Conservation (phyloP, 129 eudicot genomes). For the Chrysanthemum lavandulifolium region DNA sequence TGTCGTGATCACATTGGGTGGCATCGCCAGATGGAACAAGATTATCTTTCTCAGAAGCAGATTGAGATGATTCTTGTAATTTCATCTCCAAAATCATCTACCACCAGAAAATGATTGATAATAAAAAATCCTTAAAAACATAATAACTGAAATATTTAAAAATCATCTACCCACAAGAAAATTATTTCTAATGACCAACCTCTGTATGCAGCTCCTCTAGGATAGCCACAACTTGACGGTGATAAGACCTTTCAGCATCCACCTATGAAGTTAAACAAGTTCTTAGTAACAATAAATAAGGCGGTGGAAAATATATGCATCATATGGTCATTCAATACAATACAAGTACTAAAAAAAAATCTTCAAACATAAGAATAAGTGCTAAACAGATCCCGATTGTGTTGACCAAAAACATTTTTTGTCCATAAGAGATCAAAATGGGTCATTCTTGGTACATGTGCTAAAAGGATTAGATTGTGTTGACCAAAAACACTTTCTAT, state of each 20-base stretch:
- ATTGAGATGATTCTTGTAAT: conserved; percentile 33
- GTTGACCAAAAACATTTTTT: too few relatives aligned
- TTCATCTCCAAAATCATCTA: conserved; percentile 76
- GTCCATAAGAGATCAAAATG: too few relatives aligned
- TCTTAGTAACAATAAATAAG: conserved; percentile 6
- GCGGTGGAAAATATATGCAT: neutral
- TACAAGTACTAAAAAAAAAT: too few relatives aligned
- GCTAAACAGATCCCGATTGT: too few relatives aligned
- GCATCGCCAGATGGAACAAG: conserved; percentile 35
- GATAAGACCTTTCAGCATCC: conserved; percentile 87
- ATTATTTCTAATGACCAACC: conserved; percentile 32
- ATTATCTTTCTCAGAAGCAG: conserved; percentile 28
- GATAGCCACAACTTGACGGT: conserved; percentile 52
- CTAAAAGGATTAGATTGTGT: too few relatives aligned
- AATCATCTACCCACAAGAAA: too few relatives aligned
- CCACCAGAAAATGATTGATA: neutral
- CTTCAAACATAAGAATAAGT: too few relatives aligned
- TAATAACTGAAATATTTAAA: too few relatives aligned
- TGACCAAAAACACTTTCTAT: too few relatives aligned
- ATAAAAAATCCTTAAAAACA: neutral
- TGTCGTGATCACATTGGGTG: conserved; percentile 30
- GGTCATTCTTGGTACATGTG: too few relatives aligned
- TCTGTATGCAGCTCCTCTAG: conserved; percentile 70
- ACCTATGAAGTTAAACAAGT: conserved; percentile 47
- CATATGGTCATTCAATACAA: neutral